These are phyloP conservation scores for Heritiera fomes DNA, from an alignment of 345 rosid species.

Conservation along the genomic window DNA sequence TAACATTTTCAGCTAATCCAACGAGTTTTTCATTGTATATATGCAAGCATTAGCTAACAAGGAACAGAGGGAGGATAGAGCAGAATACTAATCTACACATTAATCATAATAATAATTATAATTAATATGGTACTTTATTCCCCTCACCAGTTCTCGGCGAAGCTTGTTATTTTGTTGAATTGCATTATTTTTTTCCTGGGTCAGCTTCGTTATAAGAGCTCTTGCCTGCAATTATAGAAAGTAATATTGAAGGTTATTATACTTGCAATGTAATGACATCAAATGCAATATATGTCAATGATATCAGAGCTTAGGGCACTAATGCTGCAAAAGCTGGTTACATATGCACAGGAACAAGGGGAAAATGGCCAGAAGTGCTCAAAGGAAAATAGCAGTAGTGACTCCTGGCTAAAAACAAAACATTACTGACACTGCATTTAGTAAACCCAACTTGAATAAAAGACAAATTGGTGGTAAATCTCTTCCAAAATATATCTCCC, in stretches of 20 bases:
- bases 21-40: background rate
- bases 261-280: background rate
- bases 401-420: background rate
- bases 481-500: background rate
- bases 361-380: background rate
- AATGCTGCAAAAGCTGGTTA: constrained; percentile 7
- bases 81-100: background rate
- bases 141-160: constrained; percentile 68
- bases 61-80: background rate
- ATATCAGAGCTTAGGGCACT: background rate
- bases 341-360: background rate
- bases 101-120: background rate
- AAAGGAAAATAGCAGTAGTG: background rate
- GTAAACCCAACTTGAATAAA: background rate
- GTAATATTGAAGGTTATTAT: constrained; percentile 10
- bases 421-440: background rate
- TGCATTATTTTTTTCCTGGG: constrained; percentile 59
- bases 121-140: background rate
- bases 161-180: constrained; percentile 58
- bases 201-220: constrained; percentile 57
- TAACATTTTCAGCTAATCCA: background rate
- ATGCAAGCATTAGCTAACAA: background rate
- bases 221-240: constrained; percentile 47
- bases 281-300: background rate
- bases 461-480: background rate